Evolutionary conservation across 257 asterid species (phyloP), one percentile per base, ranked within the genome.

Genomic region (Scutellaria baicalensis): DNA sequence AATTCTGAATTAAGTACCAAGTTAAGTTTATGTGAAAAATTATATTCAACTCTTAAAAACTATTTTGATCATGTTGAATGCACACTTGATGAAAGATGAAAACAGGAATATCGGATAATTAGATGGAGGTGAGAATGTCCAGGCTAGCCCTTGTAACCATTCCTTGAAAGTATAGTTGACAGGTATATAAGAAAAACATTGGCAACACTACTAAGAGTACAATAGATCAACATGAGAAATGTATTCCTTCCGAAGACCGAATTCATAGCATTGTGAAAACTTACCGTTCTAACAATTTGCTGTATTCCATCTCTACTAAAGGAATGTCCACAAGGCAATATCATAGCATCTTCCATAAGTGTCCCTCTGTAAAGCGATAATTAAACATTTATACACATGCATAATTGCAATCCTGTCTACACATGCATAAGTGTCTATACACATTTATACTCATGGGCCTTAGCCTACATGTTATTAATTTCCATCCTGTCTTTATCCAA

Each of bases 311-410:
- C 84, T 38, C 80, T 75, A 74, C 99, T 88, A 77, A 87, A 94
- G 76, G 99, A 94, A 80, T 94, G 99, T 66, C 99, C 99, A 80
- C 99, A 91, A 40, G 96, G 93, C 72, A 91, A 81, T 83, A 94
- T 94, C 95, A 94, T 83, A 10, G 96, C 99, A 54, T 91, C 99
- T 43, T 89, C 99, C 99, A 94, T 91, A 75, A 91, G 96, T 42
- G 77, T 79, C 52, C 97, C 97, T 27, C 99, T 94, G 95, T 50
- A 75, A 67, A 76, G 55, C 38, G 70, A 49, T 33, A 57, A 69
- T 18, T 1, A 40, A 47, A 66, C 70, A 69, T 18, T 72, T 65
- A 54, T 72, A 55, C 59, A 31, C 42, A 66, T 54, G 36, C 14
- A 55, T 55, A 23, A 39, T 49, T 52, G 35, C 21, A 48, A 59